Conservation (phyloP, 1,284 basidiomycete species). For the Neotropicomus parvogracilis region DNA sequence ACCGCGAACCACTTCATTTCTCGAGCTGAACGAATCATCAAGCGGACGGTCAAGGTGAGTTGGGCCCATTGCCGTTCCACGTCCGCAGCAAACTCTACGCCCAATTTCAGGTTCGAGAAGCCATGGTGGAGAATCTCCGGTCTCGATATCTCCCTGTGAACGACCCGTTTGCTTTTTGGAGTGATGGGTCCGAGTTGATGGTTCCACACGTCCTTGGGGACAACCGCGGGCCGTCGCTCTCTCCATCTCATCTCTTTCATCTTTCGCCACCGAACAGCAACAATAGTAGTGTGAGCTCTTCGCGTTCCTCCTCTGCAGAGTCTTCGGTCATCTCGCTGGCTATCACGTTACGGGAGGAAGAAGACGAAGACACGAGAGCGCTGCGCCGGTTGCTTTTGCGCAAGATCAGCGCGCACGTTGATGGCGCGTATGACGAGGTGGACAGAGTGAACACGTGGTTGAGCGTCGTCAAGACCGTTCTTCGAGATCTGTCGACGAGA, state of each 20-base stretch:
- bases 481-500: slow-evolving; percentile 52
- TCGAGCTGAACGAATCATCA: slow-evolving; percentile 49
- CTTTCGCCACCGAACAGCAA: slow-evolving; percentile 36
- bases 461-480: slow-evolving; percentile 57
- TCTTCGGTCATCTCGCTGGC: slow-evolving; percentile 39
- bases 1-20: slow-evolving; percentile 49
- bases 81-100: slow-evolving; percentile 3
- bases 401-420: slow-evolving; percentile 56
- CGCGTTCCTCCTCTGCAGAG: slow-evolving; percentile 38
- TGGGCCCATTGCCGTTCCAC: background rate
- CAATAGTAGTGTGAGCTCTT: slow-evolving; percentile 29
- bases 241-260: slow-evolving; percentile 35
- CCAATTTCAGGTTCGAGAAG: slow-evolving; percentile 22
- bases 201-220: background rate
- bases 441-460: slow-evolving; percentile 58
- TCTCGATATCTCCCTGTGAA: slow-evolving; percentile 24
- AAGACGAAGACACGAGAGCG: slow-evolving; percentile 57
- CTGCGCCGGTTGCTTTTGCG: slow-evolving; percentile 57
- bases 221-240: slow-evolving; percentile 33
- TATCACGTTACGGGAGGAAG: slow-evolving; percentile 38
- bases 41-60: slow-evolving; percentile 50
- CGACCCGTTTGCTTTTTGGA: slow-evolving; percentile 23
- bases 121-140: slow-evolving; percentile 29
- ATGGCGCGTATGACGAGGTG: slow-evolving; percentile 60
- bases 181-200: slow-evolving; percentile 2